A percentile compares a stretch with the other conserved stretches of the same genome.
phyloP scores from a whole-genome alignment of 305 asterid species.

The Fraxinus sp. region DNA sequence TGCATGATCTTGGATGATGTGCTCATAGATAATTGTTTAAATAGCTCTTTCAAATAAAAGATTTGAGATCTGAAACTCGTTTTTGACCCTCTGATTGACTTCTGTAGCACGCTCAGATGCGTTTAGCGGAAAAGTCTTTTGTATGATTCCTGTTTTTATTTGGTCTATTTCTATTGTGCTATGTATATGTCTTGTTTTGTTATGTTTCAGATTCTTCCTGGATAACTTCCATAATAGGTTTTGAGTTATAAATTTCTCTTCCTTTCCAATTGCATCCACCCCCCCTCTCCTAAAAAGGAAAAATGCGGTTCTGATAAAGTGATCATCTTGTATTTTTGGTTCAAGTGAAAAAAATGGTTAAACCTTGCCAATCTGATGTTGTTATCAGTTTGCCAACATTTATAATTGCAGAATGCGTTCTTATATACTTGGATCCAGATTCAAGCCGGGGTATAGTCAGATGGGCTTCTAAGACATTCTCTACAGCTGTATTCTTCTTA shows the following conservation, averaged over 20 bases:
- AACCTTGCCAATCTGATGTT: slow-evolving; percentile 54
- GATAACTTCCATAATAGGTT: not conserved
- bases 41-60: not conserved
- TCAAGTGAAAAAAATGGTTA: slow-evolving; percentile 21
- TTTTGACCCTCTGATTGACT: not conserved
- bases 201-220: not conserved
- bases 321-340: not conserved
- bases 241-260: not conserved
- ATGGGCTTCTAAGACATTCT: slow-evolving; percentile 87
- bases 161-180: slow-evolving; percentile 1
- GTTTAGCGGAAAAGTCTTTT: not conserved
- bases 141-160: not conserved
- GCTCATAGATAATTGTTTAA: not conserved
- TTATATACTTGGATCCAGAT: slow-evolving; percentile 91
- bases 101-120: not conserved
- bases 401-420: slow-evolving; percentile 99
- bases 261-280: not conserved
- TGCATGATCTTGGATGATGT: not conserved
- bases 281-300: not conserved
- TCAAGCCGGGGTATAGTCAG: slow-evolving; percentile 74
- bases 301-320: not conserved
- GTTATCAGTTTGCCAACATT: slow-evolving; percentile 97
- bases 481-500: slow-evolving; percentile 83
- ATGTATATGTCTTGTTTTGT: not conserved
- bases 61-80: not conserved